A percentile compares a stretch with the other conserved stretches of the same genome.
These are phyloP conservation scores for Claviceps fusiformis DNA, from an alignment of 2,329 filamentous ascomycete species.

Conservation along the genomic window DNA sequence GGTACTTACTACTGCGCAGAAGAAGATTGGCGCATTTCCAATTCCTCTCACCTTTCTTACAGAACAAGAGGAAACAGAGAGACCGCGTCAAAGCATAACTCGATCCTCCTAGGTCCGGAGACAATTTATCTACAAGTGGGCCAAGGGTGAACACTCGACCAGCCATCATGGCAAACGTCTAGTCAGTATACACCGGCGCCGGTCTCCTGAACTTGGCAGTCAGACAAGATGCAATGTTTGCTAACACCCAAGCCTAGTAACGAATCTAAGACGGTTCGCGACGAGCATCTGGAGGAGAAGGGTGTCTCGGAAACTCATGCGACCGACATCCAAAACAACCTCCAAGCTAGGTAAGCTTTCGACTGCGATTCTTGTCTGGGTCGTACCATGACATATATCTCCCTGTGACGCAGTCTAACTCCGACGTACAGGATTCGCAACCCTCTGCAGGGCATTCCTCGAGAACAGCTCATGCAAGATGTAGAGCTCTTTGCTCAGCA, in stretches of 20 bases:
- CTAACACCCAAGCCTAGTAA: slow-evolving; percentile 4
- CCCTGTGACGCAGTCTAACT: background rate
- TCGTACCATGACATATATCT: background rate
- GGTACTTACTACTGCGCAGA: background rate
- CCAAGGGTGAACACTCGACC: background rate
- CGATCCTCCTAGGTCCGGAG: background rate
- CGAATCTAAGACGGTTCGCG: slow-evolving; percentile 7
- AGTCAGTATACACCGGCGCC: slow-evolving; percentile 7
- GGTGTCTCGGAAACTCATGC: slow-evolving; percentile 16
- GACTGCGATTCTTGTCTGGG: too few relatives aligned
- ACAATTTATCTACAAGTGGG: background rate
- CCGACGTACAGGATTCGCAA: slow-evolving; percentile 28
- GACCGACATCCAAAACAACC: slow-evolving; percentile 23
- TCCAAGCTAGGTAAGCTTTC: slow-evolving; percentile 28
- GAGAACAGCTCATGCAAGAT: slow-evolving; percentile 38
- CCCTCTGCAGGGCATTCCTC: slow-evolving; percentile 34
- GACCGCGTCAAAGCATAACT: background rate
- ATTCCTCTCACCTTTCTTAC: background rate
- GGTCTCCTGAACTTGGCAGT: background rate
- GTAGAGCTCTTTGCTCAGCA: slow-evolving; percentile 46
- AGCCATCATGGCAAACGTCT: slow-evolving; percentile 12
- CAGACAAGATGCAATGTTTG: background rate
- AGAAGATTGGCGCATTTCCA: background rate
- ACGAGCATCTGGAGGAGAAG: slow-evolving; percentile 15
- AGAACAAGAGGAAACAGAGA: background rate